Base-by-base conservation (phyloP, 345 rosid species). In the Lagerstroemia speciosa region DNA sequence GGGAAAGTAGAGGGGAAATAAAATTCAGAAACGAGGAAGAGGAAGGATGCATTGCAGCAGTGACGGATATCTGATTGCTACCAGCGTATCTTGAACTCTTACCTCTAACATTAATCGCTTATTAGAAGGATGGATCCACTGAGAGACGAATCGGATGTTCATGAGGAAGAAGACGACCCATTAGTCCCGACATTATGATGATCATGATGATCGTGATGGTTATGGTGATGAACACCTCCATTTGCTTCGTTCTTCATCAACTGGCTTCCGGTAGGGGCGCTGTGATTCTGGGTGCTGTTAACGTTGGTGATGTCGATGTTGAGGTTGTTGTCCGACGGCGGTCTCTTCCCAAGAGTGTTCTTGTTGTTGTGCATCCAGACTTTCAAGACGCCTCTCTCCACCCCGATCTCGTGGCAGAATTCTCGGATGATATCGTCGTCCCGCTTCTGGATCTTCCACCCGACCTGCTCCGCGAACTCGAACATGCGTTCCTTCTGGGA, bases 321-420 rank as follows among this genome's bases (percentile, higher is more conserved):
- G 62, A 7, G 15, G 43, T n/a, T 33, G 29, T 67, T 16, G 37
- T n/a, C 20, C 48, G 10, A 34, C 3, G 43, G 15, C 57, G 20
- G 58, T 40, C 26, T 67, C 75, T 31, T 68, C 26, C 34, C 81
- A 65, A 30, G 72, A 65, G 58, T 64, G 68, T 71, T 71, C 87
- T 81, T 83, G 75, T 83, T 83, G 70, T 83, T 83, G 65, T 83
- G 87, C 87, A 83, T 81, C 87, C 87, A 83, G 3, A 81, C 87
- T 50, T 77, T 83, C 20, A 83, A 76, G 67, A 81, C 87, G 26
- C 74, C 76, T 14, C 80, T 72, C 40, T 75, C 76, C 12, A 83
- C 74, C 1, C 87, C 87, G 22, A 76, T 73, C 63, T 81, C 79
- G 17, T 67, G 65, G 34, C 83, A 83, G 65, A 83, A 83, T 68